Conservation (phyloP, 306 rosid species). For the Dalbergia oliveri region DNA sequence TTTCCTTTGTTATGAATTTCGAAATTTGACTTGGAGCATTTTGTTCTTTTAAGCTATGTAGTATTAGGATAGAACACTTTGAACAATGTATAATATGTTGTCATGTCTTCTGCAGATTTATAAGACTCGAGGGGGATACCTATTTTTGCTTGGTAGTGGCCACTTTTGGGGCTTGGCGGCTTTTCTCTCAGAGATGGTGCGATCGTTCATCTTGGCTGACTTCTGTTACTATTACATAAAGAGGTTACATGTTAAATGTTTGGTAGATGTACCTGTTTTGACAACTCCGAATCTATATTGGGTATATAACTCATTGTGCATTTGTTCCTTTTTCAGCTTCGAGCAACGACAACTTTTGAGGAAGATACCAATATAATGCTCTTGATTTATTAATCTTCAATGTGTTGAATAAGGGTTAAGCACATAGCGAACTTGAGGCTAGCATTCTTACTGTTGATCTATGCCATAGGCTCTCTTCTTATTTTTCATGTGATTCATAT, state of each 20-base stretch:
- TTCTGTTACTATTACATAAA: conserved; percentile 84
- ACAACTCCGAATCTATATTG: not conserved
- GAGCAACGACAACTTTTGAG: conserved; percentile 69
- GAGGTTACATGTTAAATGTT: too few species aligned
- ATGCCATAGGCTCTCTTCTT: not conserved
- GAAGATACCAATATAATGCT: conserved; percentile 65
- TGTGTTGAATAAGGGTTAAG: not conserved
- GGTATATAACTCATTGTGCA: not conserved
- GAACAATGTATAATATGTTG: not conserved
- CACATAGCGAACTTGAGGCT: not conserved
- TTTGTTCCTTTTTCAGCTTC: conserved; percentile 57
- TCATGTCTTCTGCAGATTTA: conserved; percentile 58
- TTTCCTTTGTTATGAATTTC: too few species aligned
- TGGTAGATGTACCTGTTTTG: not conserved
- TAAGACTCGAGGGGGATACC: conserved; percentile 59
- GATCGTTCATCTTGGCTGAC: conserved; percentile 81
- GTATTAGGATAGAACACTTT: not conserved
- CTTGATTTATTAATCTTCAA: conserved; percentile 1
- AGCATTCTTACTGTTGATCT: not conserved
- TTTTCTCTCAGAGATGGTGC: conserved; percentile 67
- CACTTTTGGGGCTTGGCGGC: conserved; percentile 69
- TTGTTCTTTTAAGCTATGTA: not conserved
- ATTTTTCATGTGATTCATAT: too few species aligned
- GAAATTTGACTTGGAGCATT: too few species aligned
- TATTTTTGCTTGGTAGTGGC: conserved; percentile 54